Evolutionary conservation across 2,329 filamentous ascomycete genomes (phyloP).

Genomic region (Pseudopithomyces maydicus): DNA sequence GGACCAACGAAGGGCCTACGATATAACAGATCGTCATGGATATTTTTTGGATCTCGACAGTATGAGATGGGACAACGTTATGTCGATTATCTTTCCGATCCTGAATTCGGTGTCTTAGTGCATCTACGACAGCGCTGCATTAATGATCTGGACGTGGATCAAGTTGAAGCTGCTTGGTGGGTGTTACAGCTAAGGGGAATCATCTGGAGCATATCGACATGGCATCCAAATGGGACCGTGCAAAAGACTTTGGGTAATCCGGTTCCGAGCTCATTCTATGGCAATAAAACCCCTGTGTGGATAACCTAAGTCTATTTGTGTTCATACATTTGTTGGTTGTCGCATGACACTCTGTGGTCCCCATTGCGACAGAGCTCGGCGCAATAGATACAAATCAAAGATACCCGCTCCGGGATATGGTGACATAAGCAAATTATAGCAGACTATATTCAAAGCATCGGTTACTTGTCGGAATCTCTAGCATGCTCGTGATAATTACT

Average conservation of each 20-base stretch:
- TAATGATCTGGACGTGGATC: background rate
- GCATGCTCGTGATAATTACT: too few relatives aligned
- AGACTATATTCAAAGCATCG: too few relatives aligned
- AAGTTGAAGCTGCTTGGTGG: slow-evolving; percentile 12
- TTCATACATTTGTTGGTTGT: too few relatives aligned
- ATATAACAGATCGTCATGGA: background rate
- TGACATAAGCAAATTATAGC: too few relatives aligned
- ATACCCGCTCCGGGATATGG: too few relatives aligned
- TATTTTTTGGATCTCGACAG: background rate
- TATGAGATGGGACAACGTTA: slow-evolving; percentile 1
- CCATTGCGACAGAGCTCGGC: too few relatives aligned
- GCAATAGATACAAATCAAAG: too few relatives aligned
- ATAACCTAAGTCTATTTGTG: background rate
- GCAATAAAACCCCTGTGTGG: slow-evolving; percentile 10
- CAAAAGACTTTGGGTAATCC: slow-evolving; percentile 47
- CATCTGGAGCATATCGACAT: slow-evolving; percentile 8
- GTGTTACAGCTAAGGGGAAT: slow-evolving; percentile 9
- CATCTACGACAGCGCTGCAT: background rate
- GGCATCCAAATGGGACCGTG: slow-evolving; percentile 63
- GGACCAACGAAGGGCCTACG: background rate
- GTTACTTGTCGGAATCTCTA: too few relatives aligned
- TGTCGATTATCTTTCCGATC: background rate
- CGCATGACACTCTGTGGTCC: too few relatives aligned
- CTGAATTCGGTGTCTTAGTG: background rate
- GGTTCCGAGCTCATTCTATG: slow-evolving; percentile 8